Base-by-base conservation (phyloP, 108 stramenopile genomes). In the Aureococcus anophagefferens region DNA sequence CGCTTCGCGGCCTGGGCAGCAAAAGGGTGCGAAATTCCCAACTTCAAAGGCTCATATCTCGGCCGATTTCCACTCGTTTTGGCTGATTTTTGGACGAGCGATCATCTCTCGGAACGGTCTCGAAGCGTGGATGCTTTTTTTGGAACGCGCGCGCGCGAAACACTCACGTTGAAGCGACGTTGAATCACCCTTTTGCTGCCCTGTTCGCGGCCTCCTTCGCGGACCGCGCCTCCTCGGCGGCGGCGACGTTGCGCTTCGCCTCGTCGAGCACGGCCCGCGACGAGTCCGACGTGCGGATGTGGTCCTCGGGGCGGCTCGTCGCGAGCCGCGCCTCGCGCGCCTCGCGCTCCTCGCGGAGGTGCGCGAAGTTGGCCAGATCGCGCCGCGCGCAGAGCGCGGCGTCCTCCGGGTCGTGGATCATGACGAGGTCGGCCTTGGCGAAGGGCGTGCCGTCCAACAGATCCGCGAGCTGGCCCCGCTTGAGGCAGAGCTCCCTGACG, bases 401-500 rank as follows among this genome's bases (percentile, higher is more conserved):
- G 67, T 91, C 72, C 15, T 81, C 75, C 0, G 89, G 88, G 85
- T 94, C 93, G 65, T 90, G 90, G 46, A 94, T 63, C 7, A 87
- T 68, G 30, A 91, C 77, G 9, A 91, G 85, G 82, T 94, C 93
- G 25, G 73, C 80, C 46, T 86, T 87, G 65, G 68, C 59, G 68
- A 94, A 94, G 46, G 34, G 51, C 51, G 51, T 59, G 7, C 7
- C 14, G 21, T 59, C 51, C 51, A 77, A 80, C 28, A 94, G 74
- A 79, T 94, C 93, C 0, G 78, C 16, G 59, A 80, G 85, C 70
- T 88, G 89, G 65, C 88, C 89, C 17, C 85, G 67, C 70, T 91
- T 90, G 69, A 91, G 72, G 71, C 91, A 91, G 30, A 94, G 79
- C 76, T 94, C 93, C 28, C 83, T 64, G 59, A 90, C 90, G 29